A percentile compares a stretch with the other conserved stretches of the same genome.
Evolutionary conservation across 2,329 filamentous ascomycete species (phyloP).

Genomic region (Cytospora mali): DNA sequence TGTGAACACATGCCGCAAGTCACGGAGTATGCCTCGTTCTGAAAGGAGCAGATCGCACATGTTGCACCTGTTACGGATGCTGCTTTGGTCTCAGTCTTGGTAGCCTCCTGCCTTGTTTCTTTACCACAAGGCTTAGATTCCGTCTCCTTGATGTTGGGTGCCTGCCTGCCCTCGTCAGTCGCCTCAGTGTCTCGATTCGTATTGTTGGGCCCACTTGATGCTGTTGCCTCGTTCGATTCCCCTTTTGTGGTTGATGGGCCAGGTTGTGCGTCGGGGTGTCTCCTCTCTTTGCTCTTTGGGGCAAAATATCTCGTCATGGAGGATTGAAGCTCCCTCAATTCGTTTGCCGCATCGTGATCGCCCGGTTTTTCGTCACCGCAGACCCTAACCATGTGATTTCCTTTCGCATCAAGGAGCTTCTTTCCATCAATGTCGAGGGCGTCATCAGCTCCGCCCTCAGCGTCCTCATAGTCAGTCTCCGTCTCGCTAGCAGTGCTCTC

Average conservation of each 20-base stretch:
- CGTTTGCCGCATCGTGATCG: constrained; percentile 59
- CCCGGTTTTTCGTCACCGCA: constrained; percentile 69
- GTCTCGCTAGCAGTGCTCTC: constrained; percentile 40
- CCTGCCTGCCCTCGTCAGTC: not conserved
- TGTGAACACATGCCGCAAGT: constrained; percentile 73
- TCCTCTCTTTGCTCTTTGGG: constrained; percentile 12
- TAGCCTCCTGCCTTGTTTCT: constrained; percentile 4
- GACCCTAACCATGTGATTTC: constrained; percentile 69
- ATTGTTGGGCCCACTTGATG: not conserved
- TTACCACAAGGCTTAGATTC: constrained; percentile 7
- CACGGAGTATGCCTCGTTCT: constrained; percentile 55
- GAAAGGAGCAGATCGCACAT: constrained; percentile 70
- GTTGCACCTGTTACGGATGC: constrained; percentile 5
- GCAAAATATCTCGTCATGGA: constrained; percentile 31
- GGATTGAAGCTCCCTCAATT: constrained; percentile 68
- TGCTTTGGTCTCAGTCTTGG: constrained; percentile 5
- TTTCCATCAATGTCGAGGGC: constrained; percentile 67
- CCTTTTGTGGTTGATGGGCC: not conserved
- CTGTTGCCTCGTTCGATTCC: not conserved
- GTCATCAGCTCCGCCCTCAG: constrained; percentile 50
- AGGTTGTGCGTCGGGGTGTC: not conserved
- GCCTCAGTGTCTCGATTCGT: constrained; percentile 19
- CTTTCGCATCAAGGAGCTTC: constrained; percentile 66
- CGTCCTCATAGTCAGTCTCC: constrained; percentile 48
- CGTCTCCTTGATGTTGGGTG: constrained; percentile 4